Percentiles rank a stretch among this genome's conserved stretches.
Evolutionary conservation across 176 grass and related monocot species (phyloP).

Genomic region (Tuctoria greenei): DNA sequence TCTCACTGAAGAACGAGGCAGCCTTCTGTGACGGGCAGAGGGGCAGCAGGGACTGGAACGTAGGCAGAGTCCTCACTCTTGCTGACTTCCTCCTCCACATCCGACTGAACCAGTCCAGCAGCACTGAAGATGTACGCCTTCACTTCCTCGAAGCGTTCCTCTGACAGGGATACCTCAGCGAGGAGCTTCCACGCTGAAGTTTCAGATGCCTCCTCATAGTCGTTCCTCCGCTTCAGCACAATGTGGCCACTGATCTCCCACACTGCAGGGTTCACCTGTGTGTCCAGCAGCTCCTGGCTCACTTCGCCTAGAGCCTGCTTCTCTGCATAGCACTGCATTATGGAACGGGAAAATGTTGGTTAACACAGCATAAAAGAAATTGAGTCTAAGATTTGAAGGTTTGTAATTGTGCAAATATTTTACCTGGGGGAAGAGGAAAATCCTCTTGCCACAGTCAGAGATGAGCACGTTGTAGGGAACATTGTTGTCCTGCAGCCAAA

Average conservation of each 20-base stretch:
- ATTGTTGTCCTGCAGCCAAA: slow-evolving; percentile 90
- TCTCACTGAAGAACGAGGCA: slow-evolving; percentile 75
- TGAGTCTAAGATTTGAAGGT: neutral
- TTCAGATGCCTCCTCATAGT: slow-evolving; percentile 89
- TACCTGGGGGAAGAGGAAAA: slow-evolving; percentile 89
- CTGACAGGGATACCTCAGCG: slow-evolving; percentile 84
- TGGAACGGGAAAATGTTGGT: neutral
- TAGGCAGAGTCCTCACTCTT: slow-evolving; percentile 31
- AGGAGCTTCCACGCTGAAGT: slow-evolving; percentile 77
- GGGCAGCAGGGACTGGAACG: neutral
- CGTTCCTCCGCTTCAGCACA: slow-evolving; percentile 76
- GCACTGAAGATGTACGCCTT: slow-evolving; percentile 80
- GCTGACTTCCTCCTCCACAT: slow-evolving; percentile 9
- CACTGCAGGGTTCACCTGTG: slow-evolving; percentile 91
- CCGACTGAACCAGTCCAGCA: slow-evolving; percentile 46
- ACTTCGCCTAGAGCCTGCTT: slow-evolving; percentile 95
- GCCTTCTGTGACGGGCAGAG: slow-evolving; percentile 59
- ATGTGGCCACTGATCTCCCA: slow-evolving; percentile 99
- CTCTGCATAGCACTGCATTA: slow-evolving; percentile 84
- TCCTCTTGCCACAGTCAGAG: slow-evolving; percentile 62
- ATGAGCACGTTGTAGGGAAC: slow-evolving; percentile 93
- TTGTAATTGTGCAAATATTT: neutral
- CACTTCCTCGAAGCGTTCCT: slow-evolving; percentile 89
- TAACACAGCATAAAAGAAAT: neutral
- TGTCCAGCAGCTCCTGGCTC: slow-evolving; percentile 87